phyloP scores from a whole-genome alignment of 1,284 basidiomycete species.

The Exobasidium rhododendri region DNA sequence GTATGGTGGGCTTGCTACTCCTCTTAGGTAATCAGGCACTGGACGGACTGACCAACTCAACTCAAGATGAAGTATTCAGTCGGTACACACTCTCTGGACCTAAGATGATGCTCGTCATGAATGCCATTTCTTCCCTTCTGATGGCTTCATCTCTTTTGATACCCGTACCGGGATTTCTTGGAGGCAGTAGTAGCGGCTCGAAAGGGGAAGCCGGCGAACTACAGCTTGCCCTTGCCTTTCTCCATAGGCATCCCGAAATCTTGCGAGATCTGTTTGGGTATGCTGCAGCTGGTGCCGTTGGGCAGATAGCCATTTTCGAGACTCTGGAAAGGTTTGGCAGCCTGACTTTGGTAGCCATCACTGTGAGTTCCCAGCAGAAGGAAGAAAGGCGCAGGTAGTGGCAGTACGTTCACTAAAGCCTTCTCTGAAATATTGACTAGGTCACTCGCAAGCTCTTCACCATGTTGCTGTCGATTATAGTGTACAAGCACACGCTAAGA shows the following conservation, averaged over 20 bases:
- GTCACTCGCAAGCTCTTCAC: conserved; percentile 97
- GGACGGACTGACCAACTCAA: conserved; percentile 94
- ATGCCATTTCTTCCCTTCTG: conserved; percentile 62
- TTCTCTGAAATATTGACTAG: too few species aligned
- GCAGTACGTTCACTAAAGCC: too few species aligned
- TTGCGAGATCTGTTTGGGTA: conserved; percentile 76
- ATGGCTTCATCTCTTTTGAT: conserved; percentile 57
- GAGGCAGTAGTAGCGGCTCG: conserved; percentile 28
- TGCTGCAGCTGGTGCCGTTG: conserved; percentile 83
- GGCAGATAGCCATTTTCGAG: conserved; percentile 97
- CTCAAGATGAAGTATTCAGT: conserved; percentile 93
- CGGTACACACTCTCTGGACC: conserved; percentile 73
- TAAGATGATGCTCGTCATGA: conserved; percentile 99
- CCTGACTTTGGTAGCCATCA: conserved; percentile 63
- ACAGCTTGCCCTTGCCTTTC: conserved; percentile 59
- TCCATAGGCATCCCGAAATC: conserved; percentile 75
- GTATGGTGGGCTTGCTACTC: conserved; percentile 61
- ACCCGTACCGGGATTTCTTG: conserved; percentile 64
- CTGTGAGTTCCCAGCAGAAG: conserved; percentile 34
- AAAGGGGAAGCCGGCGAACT: conserved; percentile 17
- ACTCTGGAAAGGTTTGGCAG: conserved; percentile 94
- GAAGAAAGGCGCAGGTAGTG: too few species aligned
- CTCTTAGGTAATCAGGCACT: conserved; percentile 80
- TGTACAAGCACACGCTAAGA: conserved; percentile 84
- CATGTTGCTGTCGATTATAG: conserved; percentile 89